Conservation (phyloP, 306 rosid genomes). For the Pueraria montana region DNA sequence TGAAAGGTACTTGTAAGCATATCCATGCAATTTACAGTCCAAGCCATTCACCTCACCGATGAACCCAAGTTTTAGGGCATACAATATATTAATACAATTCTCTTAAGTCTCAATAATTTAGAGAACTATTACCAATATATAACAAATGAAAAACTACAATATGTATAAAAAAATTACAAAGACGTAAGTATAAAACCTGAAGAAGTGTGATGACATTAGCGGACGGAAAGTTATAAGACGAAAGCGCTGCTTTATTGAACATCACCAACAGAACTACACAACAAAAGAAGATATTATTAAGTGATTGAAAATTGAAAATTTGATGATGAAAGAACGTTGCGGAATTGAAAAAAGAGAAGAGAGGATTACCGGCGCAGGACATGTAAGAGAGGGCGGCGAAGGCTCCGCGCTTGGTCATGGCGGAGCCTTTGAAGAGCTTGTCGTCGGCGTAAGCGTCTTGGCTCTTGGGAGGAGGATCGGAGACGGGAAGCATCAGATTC, state of each 20-base stretch:
- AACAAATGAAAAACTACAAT: neutral
- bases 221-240: constrained; percentile 84
- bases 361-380: constrained; percentile 81
- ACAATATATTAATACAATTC: neutral
- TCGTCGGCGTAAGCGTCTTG: constrained; percentile 52
- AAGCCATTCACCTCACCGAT: neutral
- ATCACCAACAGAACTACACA: constrained; percentile 81
- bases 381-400: constrained; percentile 89
- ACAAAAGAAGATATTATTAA: neutral
- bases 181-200: constrained; percentile 60
- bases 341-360: neutral
- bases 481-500: constrained; percentile 65
- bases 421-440: constrained; percentile 83
- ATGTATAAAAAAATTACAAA: neutral
- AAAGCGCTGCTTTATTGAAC: constrained; percentile 97
- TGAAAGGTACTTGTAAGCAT: neutral
- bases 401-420: constrained; percentile 92
- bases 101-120: too few relatives aligned
- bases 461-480: constrained; percentile 70
- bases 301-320: neutral
- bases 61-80: neutral
- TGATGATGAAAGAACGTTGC: neutral
- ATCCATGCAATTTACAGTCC: neutral
- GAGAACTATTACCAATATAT: neutral
- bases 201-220: constrained; percentile 91